phyloP scores from a whole-genome alignment of 2,329 filamentous ascomycete genomes.

The Furcasterigmium sp. region DNA sequence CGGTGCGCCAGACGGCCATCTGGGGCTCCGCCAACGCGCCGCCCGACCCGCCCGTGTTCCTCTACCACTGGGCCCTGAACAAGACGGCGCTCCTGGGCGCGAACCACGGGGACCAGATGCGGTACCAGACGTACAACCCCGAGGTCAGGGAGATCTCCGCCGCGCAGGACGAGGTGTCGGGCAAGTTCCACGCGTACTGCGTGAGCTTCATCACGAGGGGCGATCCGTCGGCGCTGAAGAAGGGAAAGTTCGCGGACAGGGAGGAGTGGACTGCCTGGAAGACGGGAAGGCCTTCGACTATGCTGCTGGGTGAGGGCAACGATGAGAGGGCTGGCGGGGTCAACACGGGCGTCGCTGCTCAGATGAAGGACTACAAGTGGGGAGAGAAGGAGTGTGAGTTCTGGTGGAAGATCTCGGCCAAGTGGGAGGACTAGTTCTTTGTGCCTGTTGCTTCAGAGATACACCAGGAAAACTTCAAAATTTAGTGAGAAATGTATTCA shows the following conservation, averaged over 20 bases:
- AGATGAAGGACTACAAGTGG: constrained; percentile 34
- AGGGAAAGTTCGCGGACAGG: constrained; percentile 14
- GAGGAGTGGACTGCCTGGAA: constrained; percentile 18
- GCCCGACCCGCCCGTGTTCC: constrained; percentile 15
- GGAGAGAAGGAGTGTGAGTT: constrained; percentile 37
- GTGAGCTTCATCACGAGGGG: constrained; percentile 5
- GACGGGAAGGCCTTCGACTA: constrained; percentile 22
- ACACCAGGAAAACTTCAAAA: no score
- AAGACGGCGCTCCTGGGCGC: constrained; percentile 23
- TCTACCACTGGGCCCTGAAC: constrained; percentile 24
- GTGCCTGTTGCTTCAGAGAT: no score
- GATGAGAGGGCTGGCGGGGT: constrained; percentile 40
- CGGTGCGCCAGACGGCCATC: constrained; percentile 42
- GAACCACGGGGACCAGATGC: constrained; percentile 36
- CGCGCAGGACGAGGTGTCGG: constrained; percentile 16
- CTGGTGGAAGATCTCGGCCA: constrained; percentile 31
- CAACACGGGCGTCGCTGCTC: constrained; percentile 27
- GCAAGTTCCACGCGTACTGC: constrained; percentile 6
- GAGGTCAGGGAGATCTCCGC: constrained; percentile 27
- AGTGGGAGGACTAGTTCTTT: constrained; percentile 17
- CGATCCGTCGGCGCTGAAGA: constrained; percentile 11
- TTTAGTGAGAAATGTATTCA: no score
- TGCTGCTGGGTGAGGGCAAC: constrained; percentile 42
- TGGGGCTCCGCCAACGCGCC: constrained; percentile 9
- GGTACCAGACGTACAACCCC: constrained; percentile 36